These are phyloP conservation scores for Neonectria sp. DNA, from an alignment of 2,329 filamentous ascomycete genomes.

Conservation along the genomic window DNA sequence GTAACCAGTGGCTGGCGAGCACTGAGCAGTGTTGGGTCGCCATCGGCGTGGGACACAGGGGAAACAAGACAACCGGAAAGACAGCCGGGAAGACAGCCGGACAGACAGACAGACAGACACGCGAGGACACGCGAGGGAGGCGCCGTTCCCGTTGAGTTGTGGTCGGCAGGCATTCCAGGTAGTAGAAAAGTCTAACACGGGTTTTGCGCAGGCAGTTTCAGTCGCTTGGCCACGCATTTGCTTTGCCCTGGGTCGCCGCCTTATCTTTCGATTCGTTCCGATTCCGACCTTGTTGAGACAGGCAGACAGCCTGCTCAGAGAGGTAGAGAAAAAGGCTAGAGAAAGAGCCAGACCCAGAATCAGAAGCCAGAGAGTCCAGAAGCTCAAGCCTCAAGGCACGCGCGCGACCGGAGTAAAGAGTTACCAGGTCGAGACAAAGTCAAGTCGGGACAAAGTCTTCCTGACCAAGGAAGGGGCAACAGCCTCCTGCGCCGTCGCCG, in stretches of 20 bases:
- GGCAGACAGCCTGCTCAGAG: neutral
- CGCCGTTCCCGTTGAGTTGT: conserved; percentile 43
- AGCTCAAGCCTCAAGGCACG: neutral
- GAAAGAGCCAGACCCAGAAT: neutral
- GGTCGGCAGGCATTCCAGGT: conserved; percentile 31
- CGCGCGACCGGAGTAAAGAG: conserved; percentile 2
- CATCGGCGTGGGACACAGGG: neutral
- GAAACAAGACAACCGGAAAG: neutral
- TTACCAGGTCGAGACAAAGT: conserved; percentile 1
- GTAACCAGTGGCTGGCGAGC: conserved; percentile 3
- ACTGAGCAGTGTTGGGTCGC: neutral
- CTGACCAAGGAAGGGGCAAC: conserved; percentile 30
- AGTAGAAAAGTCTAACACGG: conserved; percentile 37
- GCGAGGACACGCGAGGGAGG: conserved; percentile 31
- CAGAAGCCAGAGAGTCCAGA: neutral
- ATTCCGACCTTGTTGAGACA: conserved; percentile 1
- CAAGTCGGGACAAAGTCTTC: conserved; percentile 4
- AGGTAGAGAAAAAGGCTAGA: neutral
- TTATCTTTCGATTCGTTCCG: conserved; percentile 8
- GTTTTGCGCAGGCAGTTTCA: conserved; percentile 30
- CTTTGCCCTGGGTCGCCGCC: conserved; percentile 8
- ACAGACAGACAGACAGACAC: conserved; percentile 16
- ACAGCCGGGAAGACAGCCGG: conserved; percentile 14
- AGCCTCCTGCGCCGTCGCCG: conserved; percentile 35
- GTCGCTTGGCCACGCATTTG: conserved; percentile 18